Conservation (phyloP, 192 early-diverging fungal species). For the Podila epigama region DNA sequence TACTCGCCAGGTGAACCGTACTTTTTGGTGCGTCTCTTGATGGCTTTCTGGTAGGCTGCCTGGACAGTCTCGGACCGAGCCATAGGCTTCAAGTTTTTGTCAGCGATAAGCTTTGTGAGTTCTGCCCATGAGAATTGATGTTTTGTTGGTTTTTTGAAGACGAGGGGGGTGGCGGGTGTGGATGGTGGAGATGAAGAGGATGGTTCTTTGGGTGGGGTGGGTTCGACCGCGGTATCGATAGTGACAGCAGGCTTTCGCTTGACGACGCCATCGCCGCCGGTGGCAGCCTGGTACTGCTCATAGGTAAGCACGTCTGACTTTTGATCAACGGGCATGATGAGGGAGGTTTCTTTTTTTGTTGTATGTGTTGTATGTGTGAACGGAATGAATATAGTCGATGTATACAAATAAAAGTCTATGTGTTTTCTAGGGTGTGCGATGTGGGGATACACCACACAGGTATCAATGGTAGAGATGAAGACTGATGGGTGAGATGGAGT, state of each 20-base stretch:
- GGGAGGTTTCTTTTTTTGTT: too few relatives aligned
- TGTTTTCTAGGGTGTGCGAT: too few relatives aligned
- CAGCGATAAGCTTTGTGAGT: constrained; percentile 25
- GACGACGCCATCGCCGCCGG: too few relatives aligned
- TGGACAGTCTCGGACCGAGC: constrained; percentile 36
- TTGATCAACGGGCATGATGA: too few relatives aligned
- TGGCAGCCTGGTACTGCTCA: not conserved
- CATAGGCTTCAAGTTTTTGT: constrained; percentile 32
- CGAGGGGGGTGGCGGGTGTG: constrained; percentile 22
- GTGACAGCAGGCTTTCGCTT: too few relatives aligned
- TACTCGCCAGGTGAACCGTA: constrained; percentile 46
- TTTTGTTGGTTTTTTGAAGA: constrained; percentile 49
- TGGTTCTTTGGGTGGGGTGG: not conserved
- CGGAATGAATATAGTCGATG: too few relatives aligned
- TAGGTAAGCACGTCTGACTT: not conserved
- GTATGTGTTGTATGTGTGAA: too few relatives aligned
- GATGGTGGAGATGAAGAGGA: constrained; percentile 9
- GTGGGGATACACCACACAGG: too few relatives aligned
- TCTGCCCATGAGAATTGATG: constrained; percentile 37
- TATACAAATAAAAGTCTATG: too few relatives aligned
- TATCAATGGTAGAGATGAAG: not conserved
- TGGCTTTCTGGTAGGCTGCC: constrained; percentile 26
- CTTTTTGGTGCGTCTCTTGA: constrained; percentile 35
- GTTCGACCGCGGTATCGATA: not conserved
- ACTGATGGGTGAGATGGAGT: not conserved